Evolutionary conservation across 495 filamentous ascomycete genomes (phyloP).

Genomic region (Hyaloscypha bicolor): DNA sequence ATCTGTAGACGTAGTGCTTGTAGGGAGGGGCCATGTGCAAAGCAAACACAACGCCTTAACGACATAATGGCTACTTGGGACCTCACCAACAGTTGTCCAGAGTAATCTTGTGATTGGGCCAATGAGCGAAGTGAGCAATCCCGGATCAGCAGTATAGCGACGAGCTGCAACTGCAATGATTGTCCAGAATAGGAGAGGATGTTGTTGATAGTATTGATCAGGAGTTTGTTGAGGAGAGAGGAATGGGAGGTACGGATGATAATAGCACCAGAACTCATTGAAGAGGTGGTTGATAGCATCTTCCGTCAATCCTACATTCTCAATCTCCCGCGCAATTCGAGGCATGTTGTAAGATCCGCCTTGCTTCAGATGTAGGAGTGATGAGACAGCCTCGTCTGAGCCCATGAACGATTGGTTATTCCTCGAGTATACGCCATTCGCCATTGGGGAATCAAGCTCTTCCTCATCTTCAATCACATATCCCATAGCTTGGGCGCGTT

Average conservation of each 20-base stretch:
- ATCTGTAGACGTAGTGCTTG: conserved; percentile 81
- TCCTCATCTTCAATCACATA: conserved; percentile 54
- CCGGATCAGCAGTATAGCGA: conserved; percentile 66
- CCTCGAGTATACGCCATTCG: conserved; percentile 56
- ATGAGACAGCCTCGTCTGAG: conserved; percentile 82
- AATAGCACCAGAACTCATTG: conserved; percentile 75
- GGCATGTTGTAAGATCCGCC: conserved; percentile 53
- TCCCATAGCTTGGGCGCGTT: conserved; percentile 50
- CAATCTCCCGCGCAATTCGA: conserved; percentile 60
- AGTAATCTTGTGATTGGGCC: conserved; percentile 73
- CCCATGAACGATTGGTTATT: conserved; percentile 70
- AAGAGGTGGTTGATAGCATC: conserved; percentile 77
- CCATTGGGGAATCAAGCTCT: conserved; percentile 58
- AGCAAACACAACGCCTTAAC: conserved; percentile 88
- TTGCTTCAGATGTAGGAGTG: conserved; percentile 72
- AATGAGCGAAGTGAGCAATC: conserved; percentile 68
- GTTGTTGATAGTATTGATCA: conserved; percentile 73
- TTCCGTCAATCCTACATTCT: conserved; percentile 71
- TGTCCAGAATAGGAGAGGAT: conserved; percentile 83
- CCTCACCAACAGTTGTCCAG: conserved; percentile 80
- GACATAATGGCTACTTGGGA: conserved; percentile 85
- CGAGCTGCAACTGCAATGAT: conserved; percentile 82
- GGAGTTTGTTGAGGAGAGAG: conserved; percentile 70
- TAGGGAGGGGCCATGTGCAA: conserved; percentile 90
- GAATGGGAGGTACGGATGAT: conserved; percentile 86